A percentile compares a stretch with the other conserved stretches of the same genome.
phyloP scores from a whole-genome alignment of 805 yeast genomes.

The Candida dajiaensis region DNA sequence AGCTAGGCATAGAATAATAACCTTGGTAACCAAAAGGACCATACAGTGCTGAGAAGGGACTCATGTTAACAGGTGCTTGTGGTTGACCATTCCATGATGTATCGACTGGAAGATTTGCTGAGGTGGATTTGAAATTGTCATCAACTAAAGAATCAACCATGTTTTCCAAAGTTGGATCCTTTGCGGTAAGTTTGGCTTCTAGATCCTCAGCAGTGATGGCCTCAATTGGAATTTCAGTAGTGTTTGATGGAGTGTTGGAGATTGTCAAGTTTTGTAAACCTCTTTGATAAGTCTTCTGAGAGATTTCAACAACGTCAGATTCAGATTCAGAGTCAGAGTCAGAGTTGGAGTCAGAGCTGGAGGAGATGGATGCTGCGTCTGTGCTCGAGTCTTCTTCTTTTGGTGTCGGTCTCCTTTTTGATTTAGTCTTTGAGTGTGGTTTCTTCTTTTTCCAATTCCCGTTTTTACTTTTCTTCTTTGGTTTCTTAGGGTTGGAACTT shows the following conservation, averaged over 20 bases:
- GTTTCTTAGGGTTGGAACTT: neutral
- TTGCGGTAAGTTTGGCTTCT: conserved; percentile 5
- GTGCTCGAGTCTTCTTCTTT: neutral
- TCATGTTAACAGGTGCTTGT: neutral
- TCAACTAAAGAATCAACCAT: conserved; percentile 29
- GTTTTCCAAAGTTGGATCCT: conserved; percentile 6
- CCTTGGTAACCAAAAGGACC: neutral
- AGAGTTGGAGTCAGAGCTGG: neutral
- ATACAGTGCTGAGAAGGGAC: neutral
- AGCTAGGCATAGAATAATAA: neutral
- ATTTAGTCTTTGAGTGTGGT: neutral
- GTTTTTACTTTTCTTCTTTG: neutral
- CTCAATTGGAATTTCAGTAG: neutral
- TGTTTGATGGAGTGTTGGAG: conserved; percentile 1
- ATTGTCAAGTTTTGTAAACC: neutral
- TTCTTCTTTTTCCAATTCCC: neutral
- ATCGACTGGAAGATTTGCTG: neutral
- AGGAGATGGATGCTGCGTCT: neutral
- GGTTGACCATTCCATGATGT: neutral
- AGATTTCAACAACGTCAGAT: conserved; percentile 3
- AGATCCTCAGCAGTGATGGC: conserved; percentile 9
- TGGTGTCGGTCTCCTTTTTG: neutral
- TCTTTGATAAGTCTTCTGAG: neutral
- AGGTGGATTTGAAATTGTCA: conserved; percentile 9
- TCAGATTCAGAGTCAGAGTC: neutral